Conservation (phyloP, 208 protist genomes). For the Acanthamoeba royreba region DNA sequence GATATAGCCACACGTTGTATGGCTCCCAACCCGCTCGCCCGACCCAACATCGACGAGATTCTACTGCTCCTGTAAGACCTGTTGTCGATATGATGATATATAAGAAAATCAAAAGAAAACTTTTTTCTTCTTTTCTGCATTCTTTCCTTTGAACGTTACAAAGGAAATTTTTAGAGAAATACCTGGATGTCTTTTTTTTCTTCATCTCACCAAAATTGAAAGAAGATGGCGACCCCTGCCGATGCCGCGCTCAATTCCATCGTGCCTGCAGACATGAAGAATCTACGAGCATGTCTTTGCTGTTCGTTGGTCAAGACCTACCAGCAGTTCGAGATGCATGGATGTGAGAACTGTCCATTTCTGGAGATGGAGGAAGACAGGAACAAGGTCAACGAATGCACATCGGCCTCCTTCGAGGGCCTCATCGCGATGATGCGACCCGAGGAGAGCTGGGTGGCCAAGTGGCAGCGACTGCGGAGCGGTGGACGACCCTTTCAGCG, state of each 20-base stretch:
- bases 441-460: conserved; percentile 48
- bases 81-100: no score
- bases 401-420: conserved; percentile 41
- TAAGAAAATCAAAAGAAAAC: no score
- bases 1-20: neutral
- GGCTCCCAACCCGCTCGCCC: no score
- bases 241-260: neutral
- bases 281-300: neutral
- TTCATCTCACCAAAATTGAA: neutral
- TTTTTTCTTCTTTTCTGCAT: no score
- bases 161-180: no score
- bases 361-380: conserved; percentile 25
- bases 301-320: conserved; percentile 27
- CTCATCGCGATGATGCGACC: conserved; percentile 56
- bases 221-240: neutral
- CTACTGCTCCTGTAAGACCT: no score
- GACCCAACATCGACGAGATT: no score
- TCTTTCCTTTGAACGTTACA: no score
- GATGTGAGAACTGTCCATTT: conserved; percentile 40
- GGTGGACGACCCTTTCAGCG: neutral
- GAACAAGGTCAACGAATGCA: conserved; percentile 32
- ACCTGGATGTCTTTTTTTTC: no score
- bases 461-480: conserved; percentile 38
- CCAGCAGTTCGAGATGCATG: conserved; percentile 23
- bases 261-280: conserved; percentile 13